phyloP scores from a whole-genome alignment of 768 basidiomycete species.

The Clathrus columnatus region DNA sequence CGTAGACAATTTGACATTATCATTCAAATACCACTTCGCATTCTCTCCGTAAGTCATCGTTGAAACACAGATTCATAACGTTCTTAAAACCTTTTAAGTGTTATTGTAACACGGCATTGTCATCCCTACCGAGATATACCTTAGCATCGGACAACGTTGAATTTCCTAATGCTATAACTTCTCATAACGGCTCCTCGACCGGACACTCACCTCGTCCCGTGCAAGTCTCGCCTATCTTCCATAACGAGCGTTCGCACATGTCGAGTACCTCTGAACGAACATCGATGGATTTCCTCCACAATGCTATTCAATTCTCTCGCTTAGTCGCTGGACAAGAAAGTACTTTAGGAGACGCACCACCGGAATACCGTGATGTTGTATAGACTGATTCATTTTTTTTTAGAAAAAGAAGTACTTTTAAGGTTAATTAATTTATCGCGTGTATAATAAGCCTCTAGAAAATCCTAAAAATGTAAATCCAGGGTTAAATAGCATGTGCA shows the following conservation, averaged over 20 bases:
- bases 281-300: not conserved
- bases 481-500: too few species aligned
- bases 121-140: constrained; percentile 68
- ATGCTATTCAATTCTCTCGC: constrained; percentile 51
- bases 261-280: constrained; percentile 5
- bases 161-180: not conserved
- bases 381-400: not conserved
- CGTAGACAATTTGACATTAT: constrained; percentile 82
- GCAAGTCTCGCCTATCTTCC: not conserved
- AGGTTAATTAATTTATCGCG: too few species aligned
- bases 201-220: not conserved
- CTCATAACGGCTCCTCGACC: not conserved
- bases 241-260: not conserved
- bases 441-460: too few species aligned
- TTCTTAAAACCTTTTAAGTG: constrained; percentile 36
- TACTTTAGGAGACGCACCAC: constrained; percentile 77
- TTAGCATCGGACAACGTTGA: constrained; percentile 20
- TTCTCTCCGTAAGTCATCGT: constrained; percentile 65
- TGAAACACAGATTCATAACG: not conserved
- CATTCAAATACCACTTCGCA: constrained; percentile 75
- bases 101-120: constrained; percentile 74
- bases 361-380: constrained; percentile 48
- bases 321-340: constrained; percentile 77
- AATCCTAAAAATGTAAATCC: too few species aligned
- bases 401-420: too few species aligned